Evolutionary conservation across 176 grass and related monocot genomes (phyloP), one percentile per base, ranked within the genome.

Genomic region (Poa pratensis): DNA sequence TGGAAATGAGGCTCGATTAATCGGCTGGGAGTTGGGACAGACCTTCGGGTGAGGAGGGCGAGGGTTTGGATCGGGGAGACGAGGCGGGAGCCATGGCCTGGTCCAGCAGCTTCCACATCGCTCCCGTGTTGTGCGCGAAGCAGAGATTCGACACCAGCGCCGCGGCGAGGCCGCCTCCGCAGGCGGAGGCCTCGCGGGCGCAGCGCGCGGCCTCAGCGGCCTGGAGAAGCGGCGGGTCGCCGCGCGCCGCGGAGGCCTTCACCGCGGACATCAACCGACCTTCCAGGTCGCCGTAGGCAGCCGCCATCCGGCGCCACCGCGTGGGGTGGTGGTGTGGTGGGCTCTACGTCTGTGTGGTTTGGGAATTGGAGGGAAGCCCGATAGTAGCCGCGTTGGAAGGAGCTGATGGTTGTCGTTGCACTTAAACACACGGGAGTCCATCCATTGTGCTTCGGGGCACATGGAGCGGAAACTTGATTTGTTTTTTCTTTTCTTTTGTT

Each of bases 51-150:
- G 66, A 94, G 92, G 70, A 94, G 87, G 19, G 92, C 92, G 57
- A 94, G 89, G 42, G 77, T 76, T 10, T 85, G 89, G 60, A 87
- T 58, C 6, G 92, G 83, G 50, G 65, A 81, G 58, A 94, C 61
- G 1, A 94, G 75, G 70, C 89, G 89, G 54, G 84, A 89, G 87
- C 37, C 89, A 94, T 94, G 69, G 89, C 87, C 80, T 94, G 92
- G 86, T 92, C 89, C 14, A 94, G 89, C 27, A 94, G 81, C 87
- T 94, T 94, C 92, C 92, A 94, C 72, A 94, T 62, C 20, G 83
- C 78, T 10, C 40, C 80, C 22, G 86, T 89, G 63, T 91, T 91
- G 80, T 89, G 81, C 69, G 76, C 80, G 86, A 91, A 94, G 60
- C 92, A 91, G 1, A 94, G 89, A 53, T 87, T 91, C 11, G 77